These are phyloP conservation scores for Papiliotrema nemorosa DNA, from an alignment of 1,284 basidiomycete genomes.

Conservation along the genomic window DNA sequence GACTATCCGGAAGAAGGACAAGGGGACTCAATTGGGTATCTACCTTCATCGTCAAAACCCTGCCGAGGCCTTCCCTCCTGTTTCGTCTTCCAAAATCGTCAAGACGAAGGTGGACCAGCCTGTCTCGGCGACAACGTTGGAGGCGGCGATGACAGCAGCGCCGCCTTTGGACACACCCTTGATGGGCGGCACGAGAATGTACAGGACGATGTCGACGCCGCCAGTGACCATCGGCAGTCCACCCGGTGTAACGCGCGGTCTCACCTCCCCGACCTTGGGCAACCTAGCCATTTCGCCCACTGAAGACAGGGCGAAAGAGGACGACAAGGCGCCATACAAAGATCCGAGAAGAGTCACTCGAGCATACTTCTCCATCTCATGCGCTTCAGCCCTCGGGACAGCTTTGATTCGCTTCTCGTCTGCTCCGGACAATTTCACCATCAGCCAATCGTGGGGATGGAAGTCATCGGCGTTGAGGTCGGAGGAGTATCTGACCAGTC, in stretches of 20 bases:
- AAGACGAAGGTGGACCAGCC: background rate
- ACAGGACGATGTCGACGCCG: slow-evolving; percentile 11
- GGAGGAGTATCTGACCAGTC: slow-evolving; percentile 42
- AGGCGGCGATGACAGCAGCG: background rate
- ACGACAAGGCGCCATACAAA: slow-evolving; percentile 34
- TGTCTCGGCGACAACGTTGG: background rate
- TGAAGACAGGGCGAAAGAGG: background rate
- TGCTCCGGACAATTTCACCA: slow-evolving; percentile 76
- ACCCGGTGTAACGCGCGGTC: background rate
- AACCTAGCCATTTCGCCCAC: too few species aligned
- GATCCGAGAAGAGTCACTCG: slow-evolving; percentile 48
- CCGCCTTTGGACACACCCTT: background rate
- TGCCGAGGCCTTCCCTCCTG: slow-evolving; percentile 54
- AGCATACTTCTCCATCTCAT: slow-evolving; percentile 75
- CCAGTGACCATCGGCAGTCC: slow-evolving; percentile 7
- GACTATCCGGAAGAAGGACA: slow-evolving; percentile 66
- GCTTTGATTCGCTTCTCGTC: slow-evolving; percentile 76
- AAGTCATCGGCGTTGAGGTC: slow-evolving; percentile 48
- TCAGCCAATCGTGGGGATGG: slow-evolving; percentile 58
- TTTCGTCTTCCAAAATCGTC: background rate
- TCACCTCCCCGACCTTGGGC: background rate
- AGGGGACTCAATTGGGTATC: slow-evolving; percentile 73
- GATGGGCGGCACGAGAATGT: background rate
- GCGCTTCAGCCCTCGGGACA: slow-evolving; percentile 73
- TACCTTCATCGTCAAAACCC: slow-evolving; percentile 82